Percentiles rank a stretch among this genome's conserved stretches.
Evolutionary conservation across 768 basidiomycete species (phyloP).

Genomic region (Dictyophora rubrovolvata): DNA sequence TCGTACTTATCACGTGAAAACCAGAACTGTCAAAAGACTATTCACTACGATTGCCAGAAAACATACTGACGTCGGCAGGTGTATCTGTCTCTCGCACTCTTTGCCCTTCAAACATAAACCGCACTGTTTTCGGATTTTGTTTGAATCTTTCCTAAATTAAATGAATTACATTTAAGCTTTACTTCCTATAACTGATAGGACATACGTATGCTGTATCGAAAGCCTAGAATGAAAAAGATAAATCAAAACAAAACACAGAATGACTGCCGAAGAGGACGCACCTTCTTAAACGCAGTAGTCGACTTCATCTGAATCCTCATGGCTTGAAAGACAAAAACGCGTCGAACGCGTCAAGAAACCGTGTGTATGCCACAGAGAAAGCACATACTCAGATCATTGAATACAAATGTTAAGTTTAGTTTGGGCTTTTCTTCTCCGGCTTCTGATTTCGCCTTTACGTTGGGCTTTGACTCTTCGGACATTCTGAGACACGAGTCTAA

Average conservation of each 20-base stretch:
- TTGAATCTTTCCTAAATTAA: neutral
- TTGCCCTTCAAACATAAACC: conserved; percentile 47
- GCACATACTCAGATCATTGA: conserved; percentile 43
- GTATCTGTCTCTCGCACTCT: conserved; percentile 40
- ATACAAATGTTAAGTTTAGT: conserved; percentile 47
- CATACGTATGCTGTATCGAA: conserved; percentile 5
- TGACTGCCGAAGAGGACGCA: conserved; percentile 21
- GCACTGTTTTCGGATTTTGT: conserved; percentile 42
- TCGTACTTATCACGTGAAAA: conserved; percentile 27
- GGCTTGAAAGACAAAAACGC: conserved; percentile 25
- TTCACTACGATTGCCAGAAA: neutral
- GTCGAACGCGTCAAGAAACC: neutral
- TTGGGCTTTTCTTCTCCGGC: conserved; percentile 59
- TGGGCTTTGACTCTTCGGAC: neutral
- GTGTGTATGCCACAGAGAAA: neutral
- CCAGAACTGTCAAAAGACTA: neutral
- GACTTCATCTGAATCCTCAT: conserved; percentile 60
- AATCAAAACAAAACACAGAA: neutral
- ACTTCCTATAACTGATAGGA: neutral
- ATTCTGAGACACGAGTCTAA: neutral
- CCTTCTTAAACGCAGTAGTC: conserved; percentile 56
- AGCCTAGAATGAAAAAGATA: neutral
- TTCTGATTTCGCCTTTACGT: neutral
- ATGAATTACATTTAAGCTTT: neutral
- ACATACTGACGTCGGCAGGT: conserved; percentile 37